Evolutionary conservation across 176 grass and related monocot species (phyloP).

Genomic region (Paspalum notatum): DNA sequence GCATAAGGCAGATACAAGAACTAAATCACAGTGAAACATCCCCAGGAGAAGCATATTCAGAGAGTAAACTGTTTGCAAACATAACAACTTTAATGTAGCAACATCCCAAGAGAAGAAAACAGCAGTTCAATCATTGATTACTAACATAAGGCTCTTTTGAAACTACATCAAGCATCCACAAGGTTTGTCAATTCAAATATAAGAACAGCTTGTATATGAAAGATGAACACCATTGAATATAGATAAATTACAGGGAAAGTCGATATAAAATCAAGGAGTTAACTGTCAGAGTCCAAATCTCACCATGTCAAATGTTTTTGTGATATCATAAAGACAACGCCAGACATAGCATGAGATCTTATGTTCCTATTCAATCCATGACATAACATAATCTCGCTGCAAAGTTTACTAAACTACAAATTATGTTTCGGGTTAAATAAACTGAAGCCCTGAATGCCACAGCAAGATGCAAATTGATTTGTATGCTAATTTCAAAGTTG

Average conservation of each 20-base stretch:
- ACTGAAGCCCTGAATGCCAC: neutral
- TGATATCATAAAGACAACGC: neutral
- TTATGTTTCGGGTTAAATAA: neutral
- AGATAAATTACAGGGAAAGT: neutral
- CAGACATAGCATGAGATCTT: neutral
- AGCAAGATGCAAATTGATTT: neutral
- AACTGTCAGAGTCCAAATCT: neutral
- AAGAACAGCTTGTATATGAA: neutral
- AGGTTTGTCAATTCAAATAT: neutral
- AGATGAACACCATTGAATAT: neutral
- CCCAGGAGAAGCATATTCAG: neutral
- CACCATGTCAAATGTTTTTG: neutral
- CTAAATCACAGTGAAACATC: neutral
- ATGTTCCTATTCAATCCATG: neutral
- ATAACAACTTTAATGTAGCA: neutral
- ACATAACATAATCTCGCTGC: neutral
- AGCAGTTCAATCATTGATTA: neutral
- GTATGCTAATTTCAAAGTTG: neutral
- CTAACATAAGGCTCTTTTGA: neutral
- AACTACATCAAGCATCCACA: neutral
- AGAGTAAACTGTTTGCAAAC: slow-evolving; percentile 5
- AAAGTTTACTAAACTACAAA: neutral
- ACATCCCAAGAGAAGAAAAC: neutral
- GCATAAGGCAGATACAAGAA: neutral
- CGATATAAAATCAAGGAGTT: neutral